Percentiles rank a stretch among this genome's conserved stretches.
phyloP scores from a whole-genome alignment of 2,329 filamentous ascomycete species.

The Bipolaris bicolor region DNA sequence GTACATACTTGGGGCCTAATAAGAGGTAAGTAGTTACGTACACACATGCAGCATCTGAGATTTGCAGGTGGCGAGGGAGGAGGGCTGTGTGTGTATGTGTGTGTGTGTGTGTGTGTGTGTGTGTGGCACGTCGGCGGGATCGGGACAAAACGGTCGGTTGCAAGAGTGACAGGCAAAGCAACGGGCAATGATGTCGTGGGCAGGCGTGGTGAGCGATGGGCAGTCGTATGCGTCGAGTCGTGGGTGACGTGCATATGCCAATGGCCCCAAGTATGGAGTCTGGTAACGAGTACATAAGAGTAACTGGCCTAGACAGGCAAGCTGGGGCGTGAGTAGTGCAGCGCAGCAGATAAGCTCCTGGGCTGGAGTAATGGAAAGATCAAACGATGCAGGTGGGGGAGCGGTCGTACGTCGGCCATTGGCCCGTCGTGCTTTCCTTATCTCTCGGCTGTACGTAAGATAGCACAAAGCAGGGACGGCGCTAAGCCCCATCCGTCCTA shows the following conservation, averaged over 20 bases:
- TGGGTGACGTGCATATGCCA: conserved; percentile 37
- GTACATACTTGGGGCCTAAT: no score
- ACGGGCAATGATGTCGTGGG: conserved; percentile 25
- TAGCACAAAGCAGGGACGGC: conserved; percentile 12
- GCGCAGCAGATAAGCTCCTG: conserved; percentile 24
- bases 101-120: no score
- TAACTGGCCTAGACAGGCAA: conserved; percentile 30
- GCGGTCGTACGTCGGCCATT: conserved; percentile 25
- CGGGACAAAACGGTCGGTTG: conserved; percentile 11
- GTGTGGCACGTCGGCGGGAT: neutral
- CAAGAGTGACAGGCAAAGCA: conserved; percentile 9
- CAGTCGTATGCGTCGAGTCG: conserved; percentile 17
- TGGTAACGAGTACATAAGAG: conserved; percentile 47
- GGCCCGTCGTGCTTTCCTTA: conserved; percentile 32
- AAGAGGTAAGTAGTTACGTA: no score
- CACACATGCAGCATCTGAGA: no score
- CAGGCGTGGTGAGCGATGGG: no score
- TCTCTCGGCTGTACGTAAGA: conserved; percentile 30
- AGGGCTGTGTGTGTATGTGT: no score
- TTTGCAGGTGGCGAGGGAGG: no score
- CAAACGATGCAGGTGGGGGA: conserved; percentile 32
- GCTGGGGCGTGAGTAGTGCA: conserved; percentile 10
- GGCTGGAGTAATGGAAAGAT: conserved; percentile 20
- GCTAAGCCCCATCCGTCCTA: conserved; percentile 18
- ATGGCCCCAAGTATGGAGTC: conserved; percentile 19